phyloP scores from a whole-genome alignment of 2,329 filamentous ascomycete genomes.

The Colletotrichum sp. region DNA sequence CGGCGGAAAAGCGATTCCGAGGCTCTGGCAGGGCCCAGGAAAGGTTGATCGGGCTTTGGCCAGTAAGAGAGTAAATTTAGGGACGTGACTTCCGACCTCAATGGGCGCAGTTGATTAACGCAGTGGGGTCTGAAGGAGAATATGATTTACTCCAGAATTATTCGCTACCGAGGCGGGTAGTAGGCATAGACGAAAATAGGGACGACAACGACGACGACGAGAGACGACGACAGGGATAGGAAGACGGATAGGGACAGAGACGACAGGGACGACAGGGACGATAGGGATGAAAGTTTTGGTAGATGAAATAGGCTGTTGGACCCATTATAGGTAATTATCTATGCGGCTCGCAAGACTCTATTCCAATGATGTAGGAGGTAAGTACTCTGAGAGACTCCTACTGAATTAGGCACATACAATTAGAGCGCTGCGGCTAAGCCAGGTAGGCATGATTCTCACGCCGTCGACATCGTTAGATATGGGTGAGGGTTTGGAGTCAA shows the following conservation, averaged over 20 bases:
- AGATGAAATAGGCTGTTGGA: background rate
- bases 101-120: background rate
- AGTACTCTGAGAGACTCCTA: too few relatives aligned
- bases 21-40: background rate
- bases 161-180: background rate
- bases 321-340: accelerated
- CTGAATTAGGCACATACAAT: background rate
- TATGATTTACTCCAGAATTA: accelerated
- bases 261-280: background rate
- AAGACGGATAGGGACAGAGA: background rate
- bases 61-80: background rate
- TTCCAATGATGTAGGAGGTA: background rate
- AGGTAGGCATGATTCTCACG: background rate
- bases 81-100: background rate
- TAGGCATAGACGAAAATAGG: background rate
- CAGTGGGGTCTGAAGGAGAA: accelerated
- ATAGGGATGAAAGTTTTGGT: background rate
- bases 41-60: background rate
- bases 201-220: too few relatives aligned
- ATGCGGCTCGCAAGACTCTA: background rate
- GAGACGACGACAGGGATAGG: too few relatives aligned
- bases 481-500: background rate
- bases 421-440: background rate
- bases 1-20: background rate
- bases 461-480: background rate